A percentile compares a stretch with the other conserved stretches of the same genome.
phyloP scores from a whole-genome alignment of 1,284 basidiomycete genomes.

The Bjerkandera adusta region DNA sequence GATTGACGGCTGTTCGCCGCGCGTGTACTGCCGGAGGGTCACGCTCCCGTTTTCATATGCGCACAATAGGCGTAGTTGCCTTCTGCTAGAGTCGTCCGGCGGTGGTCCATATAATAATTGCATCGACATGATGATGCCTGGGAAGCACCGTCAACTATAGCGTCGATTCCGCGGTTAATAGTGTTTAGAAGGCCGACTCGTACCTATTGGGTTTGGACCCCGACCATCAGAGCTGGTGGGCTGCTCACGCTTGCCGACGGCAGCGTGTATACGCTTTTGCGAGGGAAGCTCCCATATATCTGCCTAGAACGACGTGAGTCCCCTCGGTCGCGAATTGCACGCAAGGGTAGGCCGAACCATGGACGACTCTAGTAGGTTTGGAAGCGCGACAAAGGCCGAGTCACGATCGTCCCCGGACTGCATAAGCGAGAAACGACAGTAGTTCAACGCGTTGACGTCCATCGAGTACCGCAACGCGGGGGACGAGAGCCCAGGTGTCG shows the following conservation, averaged over 20 bases:
- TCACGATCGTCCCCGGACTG: constrained; percentile 18
- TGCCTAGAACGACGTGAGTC: constrained; percentile 57
- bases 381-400: constrained; percentile 70
- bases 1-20: constrained; percentile 47
- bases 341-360: constrained; percentile 51
- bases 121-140: constrained; percentile 85
- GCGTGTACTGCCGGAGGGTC: constrained; percentile 53
- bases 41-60: constrained; percentile 85
- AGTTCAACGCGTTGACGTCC: constrained; percentile 88
- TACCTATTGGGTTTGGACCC: constrained; percentile 36
- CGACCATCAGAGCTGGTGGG: constrained; percentile 42
- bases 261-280: constrained; percentile 70
- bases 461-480: constrained; percentile 64
- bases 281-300: constrained; percentile 78
- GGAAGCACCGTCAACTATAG: no score
- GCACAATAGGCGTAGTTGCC: constrained; percentile 56
- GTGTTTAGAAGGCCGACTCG: background rate
- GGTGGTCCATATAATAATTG: constrained; percentile 53
- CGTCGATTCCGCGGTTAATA: no score
- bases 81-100: constrained; percentile 30
- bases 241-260: constrained; percentile 57
- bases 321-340: no score
- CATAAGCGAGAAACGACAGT: constrained; percentile 75
- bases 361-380: constrained; percentile 85
- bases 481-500: constrained; percentile 42